Conservation (phyloP, 2,329 filamentous ascomycete genomes). For the Clonostachys solani region DNA sequence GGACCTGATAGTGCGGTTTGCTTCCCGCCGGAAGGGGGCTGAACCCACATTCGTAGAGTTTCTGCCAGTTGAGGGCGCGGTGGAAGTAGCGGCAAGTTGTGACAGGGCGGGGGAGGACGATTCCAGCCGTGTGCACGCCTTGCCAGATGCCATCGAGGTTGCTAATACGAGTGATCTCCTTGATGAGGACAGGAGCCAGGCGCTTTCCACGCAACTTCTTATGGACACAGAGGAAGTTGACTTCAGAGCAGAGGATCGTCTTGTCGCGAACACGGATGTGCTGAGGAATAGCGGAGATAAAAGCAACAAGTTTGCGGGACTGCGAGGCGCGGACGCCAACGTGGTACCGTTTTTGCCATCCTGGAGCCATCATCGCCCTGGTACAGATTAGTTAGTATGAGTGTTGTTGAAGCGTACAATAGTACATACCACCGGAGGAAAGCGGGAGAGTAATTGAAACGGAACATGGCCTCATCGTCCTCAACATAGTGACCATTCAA, state of each 20-base stretch:
- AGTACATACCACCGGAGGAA: slow-evolving; percentile 78
- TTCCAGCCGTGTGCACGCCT: slow-evolving; percentile 91
- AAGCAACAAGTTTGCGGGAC: slow-evolving; percentile 85
- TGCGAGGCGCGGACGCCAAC: slow-evolving; percentile 83
- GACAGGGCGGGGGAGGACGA: slow-evolving; percentile 85
- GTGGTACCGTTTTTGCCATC: slow-evolving; percentile 93
- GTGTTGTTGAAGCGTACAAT: neutral
- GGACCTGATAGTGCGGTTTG: slow-evolving; percentile 80
- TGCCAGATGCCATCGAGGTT: slow-evolving; percentile 87
- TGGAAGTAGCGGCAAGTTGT: slow-evolving; percentile 96
- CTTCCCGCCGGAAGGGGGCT: slow-evolving; percentile 80
- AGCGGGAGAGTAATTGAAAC: slow-evolving; percentile 89
- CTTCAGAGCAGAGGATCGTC: slow-evolving; percentile 75
- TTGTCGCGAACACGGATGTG: slow-evolving; percentile 76
- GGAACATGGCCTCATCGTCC: slow-evolving; percentile 94
- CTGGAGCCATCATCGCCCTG: slow-evolving; percentile 90
- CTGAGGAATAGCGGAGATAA: slow-evolving; percentile 91
- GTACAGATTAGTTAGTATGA: too few relatives aligned
- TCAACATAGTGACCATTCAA: slow-evolving; percentile 95
- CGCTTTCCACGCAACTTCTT: slow-evolving; percentile 95
- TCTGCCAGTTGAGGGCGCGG: slow-evolving; percentile 90
- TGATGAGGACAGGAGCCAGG: slow-evolving; percentile 90
- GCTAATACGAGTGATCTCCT: slow-evolving; percentile 91
- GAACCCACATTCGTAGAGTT: slow-evolving; percentile 92
- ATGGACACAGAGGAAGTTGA: slow-evolving; percentile 98